Base-by-base conservation (phyloP, 805 yeast species). In the Candida ficus region DNA sequence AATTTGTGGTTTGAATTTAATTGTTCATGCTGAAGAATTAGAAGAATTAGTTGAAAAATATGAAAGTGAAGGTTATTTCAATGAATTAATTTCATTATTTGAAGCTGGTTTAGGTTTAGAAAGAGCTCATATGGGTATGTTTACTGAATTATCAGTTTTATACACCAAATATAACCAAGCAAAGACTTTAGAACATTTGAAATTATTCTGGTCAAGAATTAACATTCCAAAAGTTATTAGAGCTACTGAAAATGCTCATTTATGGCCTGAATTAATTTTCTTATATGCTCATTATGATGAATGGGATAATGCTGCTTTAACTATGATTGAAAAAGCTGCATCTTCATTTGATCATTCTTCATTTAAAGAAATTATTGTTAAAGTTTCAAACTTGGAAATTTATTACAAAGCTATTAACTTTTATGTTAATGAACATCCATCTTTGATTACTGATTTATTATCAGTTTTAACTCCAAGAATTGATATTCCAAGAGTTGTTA, bases 121-220 rank as follows among this genome's bases (percentile, higher is more conserved):
- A 71, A 85, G 99, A 63, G 99, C 99, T 29, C 99, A 93, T 62
- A 93, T 93, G 99, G 99, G 98, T 54, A 91, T 93, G 97, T 93
- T 93, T 63, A 93, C 99, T 10, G 97, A 90, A 66, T 75, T 93
- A 54, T 96, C 98, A 18, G 74, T 86, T 35, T 71, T 93, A 53
- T 93, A 91, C 69, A 76, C 95, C 50, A 91, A 90, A 63, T 93
- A 90, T 67, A 77, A 79, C 47, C 96, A 97, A 22, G 85, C 80
- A 38, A 83, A 80, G 66, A 85, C 95, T 41, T 85, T 87, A 88
- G 98, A 93, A 66, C 98, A 93, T 67, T 75, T 93, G 76, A 90
- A 90, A 63, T 71, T 93, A 57, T 93, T 93, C 78, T 93, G 98
- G 98, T 89, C 97, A 12, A 83, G 99, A 68, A 77, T 93, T 63